A percentile compares a stretch with the other conserved stretches of the same genome.
phyloP scores from a whole-genome alignment of 106 monocot species.

The Triglochin maritima region DNA sequence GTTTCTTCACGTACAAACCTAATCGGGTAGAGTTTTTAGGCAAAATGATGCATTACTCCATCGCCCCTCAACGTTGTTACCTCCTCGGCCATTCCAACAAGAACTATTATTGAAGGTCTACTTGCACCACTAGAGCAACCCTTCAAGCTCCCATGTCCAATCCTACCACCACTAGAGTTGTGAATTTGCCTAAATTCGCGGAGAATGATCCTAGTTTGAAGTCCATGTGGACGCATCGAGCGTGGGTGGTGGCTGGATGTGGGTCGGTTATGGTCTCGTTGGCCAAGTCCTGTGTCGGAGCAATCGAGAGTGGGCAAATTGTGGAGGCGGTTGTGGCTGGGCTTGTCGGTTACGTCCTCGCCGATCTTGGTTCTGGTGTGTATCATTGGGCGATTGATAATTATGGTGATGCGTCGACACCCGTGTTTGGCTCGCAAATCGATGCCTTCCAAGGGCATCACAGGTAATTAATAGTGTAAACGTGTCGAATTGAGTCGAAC shows the following conservation, averaged over 20 bases:
- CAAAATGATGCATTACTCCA: neutral
- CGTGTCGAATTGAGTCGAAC: neutral
- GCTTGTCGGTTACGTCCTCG: conserved; percentile 14
- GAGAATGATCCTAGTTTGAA: conserved; percentile 2
- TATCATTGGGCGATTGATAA: conserved; percentile 85
- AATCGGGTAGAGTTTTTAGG: too few species aligned
- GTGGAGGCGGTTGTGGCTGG: conserved; percentile 7
- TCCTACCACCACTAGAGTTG: neutral
- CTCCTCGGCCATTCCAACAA: neutral
- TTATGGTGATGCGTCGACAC: conserved; percentile 62
- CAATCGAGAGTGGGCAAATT: neutral
- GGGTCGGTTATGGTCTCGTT: conserved; percentile 10
- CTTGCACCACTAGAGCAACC: neutral
- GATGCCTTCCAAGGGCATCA: conserved; percentile 88
- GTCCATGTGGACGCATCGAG: conserved; percentile 23
- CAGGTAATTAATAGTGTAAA: conserved; percentile 11
- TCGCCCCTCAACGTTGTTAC: conserved; percentile 4
- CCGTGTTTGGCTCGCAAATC: conserved; percentile 62
- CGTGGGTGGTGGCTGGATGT: conserved; percentile 14
- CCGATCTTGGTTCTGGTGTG: conserved; percentile 69
- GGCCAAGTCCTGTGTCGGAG: conserved; percentile 6
- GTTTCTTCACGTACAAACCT: too few species aligned
- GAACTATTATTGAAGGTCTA: neutral
- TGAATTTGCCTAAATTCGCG: neutral
- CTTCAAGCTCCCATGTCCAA: neutral